Base-by-base conservation (phyloP, 164 flowering plant species). In the Magnolia sinica region DNA sequence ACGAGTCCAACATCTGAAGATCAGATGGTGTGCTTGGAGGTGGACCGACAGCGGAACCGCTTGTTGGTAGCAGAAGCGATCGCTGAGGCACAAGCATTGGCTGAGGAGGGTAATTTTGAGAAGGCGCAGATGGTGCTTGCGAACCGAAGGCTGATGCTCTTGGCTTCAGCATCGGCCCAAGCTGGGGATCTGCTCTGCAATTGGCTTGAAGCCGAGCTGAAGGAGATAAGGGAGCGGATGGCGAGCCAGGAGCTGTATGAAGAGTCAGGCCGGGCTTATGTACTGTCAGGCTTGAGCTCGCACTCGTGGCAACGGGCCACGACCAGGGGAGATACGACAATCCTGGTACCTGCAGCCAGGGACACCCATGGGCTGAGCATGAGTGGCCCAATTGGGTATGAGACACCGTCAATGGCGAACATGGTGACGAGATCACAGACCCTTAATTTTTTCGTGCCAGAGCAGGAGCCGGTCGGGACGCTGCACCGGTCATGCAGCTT, bases 261-360 rank as follows among this genome's bases (percentile, higher is more conserved):
- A 16, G 72, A 27, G 8, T 59, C 83, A 1, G 85, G 85, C 8
- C 74, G 85, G 22, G 87, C 87, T 31, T 81, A 82, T 77, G 79
- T 78, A 4, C 73, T 85, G 9, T 82, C 85, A 3, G 82, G 85
- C 14, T 74, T 85, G 81, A 85, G 87, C 70, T 84, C 85, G 3
- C 84, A 80, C 61, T 78, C 86, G 22, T 78, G 83, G 82, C 82
- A 76, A 79, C 73, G 84, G 81, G 86, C 86, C 27, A 80, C 83
- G 18, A 80, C 84, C 7, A 75, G 84, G 63, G 84, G 86, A 7
- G 71, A 76, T 52, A 76, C 72, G 0, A 63, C 55, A 11, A 63
- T 64, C 1, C 19, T 49, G 4, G 3, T 50, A 16, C 65, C 49
- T 29, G 8, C 52, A 6, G 37, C 37, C 37, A 31, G 37, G 37